Conservation (phyloP, 1,284 basidiomycete species). For the Phellinidium pouzarii region DNA sequence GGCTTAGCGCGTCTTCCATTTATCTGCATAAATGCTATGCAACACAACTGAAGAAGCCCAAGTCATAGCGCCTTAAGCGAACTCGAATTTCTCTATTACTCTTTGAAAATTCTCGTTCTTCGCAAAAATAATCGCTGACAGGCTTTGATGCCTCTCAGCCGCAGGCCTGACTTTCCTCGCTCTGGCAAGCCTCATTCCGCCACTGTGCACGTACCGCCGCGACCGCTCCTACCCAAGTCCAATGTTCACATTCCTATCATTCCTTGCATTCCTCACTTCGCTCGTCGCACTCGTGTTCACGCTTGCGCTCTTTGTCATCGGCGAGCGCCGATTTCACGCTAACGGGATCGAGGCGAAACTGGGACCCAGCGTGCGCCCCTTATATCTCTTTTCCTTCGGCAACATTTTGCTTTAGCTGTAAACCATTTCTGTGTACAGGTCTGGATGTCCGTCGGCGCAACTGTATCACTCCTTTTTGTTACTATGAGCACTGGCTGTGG, state of each 20-base stretch:
- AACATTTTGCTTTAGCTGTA: not conserved
- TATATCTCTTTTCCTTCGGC: not conserved
- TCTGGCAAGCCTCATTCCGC: conserved; percentile 23
- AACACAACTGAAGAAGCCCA: not conserved
- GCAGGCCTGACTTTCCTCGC: conserved; percentile 24
- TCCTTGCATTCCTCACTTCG: conserved; percentile 24
- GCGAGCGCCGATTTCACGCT: conserved; percentile 22
- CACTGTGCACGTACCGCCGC: conserved; percentile 22
- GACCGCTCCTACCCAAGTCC: conserved; percentile 24
- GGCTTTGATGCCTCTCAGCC: conserved; percentile 19
- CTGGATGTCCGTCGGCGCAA: conserved; percentile 29
- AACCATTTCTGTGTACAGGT: conserved; percentile 22
- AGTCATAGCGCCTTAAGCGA: no score
- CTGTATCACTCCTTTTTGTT: conserved; percentile 22
- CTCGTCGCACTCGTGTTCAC: conserved; percentile 25
- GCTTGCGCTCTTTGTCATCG: conserved; percentile 26
- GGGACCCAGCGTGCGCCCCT: conserved; percentile 26
- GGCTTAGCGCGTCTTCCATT: not conserved
- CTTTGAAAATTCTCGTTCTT: no score
- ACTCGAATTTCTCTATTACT: no score
- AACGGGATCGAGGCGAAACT: conserved; percentile 23
- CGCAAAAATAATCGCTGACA: not conserved
- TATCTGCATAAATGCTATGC: not conserved
- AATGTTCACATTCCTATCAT: conserved; percentile 24
- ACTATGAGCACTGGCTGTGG: conserved; percentile 28